Evolutionary conservation across 257 asterid species (phyloP), one percentile per base, ranked within the genome.

Genomic region (Anisodus acutangulus): DNA sequence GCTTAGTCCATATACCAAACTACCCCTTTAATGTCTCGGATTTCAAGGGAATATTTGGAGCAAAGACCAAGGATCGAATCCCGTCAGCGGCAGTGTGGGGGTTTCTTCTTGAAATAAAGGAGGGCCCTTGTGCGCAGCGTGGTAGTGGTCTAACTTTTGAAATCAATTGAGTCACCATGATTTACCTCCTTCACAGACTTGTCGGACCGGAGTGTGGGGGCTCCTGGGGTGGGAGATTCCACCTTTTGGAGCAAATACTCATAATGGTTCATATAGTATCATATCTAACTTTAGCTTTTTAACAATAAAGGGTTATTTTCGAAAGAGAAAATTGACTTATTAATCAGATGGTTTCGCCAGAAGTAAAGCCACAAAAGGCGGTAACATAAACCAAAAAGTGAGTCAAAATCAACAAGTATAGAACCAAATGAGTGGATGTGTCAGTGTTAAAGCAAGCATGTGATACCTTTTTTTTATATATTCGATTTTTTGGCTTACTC

Each of bases 371-470:
- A 68, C 3, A 68, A 68, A 37, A 13, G 76, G 76, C 15, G 76
- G 72, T 35, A 35, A 45, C 39, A 72, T 72, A 9, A 72, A n/a
- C 59, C 17, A 68, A 62, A 82, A 54, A 37, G 9, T 71, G 51
- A 62, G 85, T 70, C 68, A 68, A 82, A 35, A 53, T 67, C 41
- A 67, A 31, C 15, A 8, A 19, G 35, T 22, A 19, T 76, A 26
- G 51, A 66, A 31, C 6, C 79, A 68, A 68, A 82, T 82, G 81
- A 82, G 4, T 83, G 70, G 9, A 68, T 43, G 49, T 68, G 9
- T 31, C 22, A 54, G 69, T 54, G 8, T 47, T 83, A 69, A 69
- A 55, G 85, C 71, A 68, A 54, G 59, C 71, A 83, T 55, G 85
- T 37, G 71, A 39, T 9, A 6, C 17, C 0, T 22, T 22, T 22